phyloP scores from a whole-genome alignment of 2,329 filamentous ascomycete genomes.

The Fusarium staphyleae region DNA sequence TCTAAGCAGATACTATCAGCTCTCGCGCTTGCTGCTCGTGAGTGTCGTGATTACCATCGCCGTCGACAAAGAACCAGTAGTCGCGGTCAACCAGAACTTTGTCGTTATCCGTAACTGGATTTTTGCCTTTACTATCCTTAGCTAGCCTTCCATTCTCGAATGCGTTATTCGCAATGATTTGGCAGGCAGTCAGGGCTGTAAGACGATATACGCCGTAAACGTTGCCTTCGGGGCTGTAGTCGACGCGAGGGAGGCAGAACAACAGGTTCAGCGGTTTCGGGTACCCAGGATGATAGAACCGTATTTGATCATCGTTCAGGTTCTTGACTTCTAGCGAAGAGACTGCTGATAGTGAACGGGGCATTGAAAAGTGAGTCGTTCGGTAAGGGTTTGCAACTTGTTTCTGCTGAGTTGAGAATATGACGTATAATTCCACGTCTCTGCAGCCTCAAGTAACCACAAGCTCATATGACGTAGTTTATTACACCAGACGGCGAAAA shows the following conservation, averaged over 20 bases:
- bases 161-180: constrained; percentile 31
- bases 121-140: constrained; percentile 18
- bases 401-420: no score
- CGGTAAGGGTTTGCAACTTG: no score
- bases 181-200: constrained; percentile 24
- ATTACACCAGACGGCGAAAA: no score
- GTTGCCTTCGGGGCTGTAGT: constrained; percentile 2
- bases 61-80: constrained; percentile 33
- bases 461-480: no score
- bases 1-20: constrained; percentile 7
- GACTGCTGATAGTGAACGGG: constrained; percentile 28
- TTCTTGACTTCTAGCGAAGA: constrained; percentile 29
- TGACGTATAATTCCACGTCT: no score
- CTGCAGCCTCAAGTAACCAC: no score
- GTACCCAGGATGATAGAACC: constrained; percentile 34
- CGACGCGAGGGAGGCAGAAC: constrained; percentile 30
- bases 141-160: constrained; percentile 16
- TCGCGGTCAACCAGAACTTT: constrained; percentile 20
- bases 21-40: background rate
- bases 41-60: constrained; percentile 8
- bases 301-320: constrained; percentile 29
- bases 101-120: constrained; percentile 1
- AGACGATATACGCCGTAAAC: constrained; percentile 21
- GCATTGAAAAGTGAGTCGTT: constrained; percentile 6
- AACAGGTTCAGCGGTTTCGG: constrained; percentile 26